Percentiles rank a stretch among this genome's conserved stretches.
phyloP scores from a whole-genome alignment of 495 filamentous ascomycete species.

The Penicillium verhagenii region DNA sequence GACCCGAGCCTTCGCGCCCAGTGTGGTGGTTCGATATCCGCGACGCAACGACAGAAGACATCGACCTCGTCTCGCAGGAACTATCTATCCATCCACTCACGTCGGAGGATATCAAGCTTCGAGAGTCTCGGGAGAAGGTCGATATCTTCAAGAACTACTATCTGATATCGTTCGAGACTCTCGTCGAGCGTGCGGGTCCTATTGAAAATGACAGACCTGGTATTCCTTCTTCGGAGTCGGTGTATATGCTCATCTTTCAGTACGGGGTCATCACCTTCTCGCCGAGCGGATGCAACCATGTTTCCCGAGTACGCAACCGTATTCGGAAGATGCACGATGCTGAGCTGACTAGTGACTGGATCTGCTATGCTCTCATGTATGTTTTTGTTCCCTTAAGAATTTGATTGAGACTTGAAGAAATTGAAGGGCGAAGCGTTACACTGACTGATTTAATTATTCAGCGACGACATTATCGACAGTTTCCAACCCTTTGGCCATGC shows the following conservation, averaged over 20 bases:
- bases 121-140: constrained; percentile 93
- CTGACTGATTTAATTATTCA: constrained; percentile 32
- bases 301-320: constrained; percentile 74
- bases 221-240: constrained; percentile 73
- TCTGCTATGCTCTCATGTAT: constrained; percentile 95
- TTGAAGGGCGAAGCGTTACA: not conserved
- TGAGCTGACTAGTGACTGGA: constrained; percentile 86
- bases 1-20: constrained; percentile 5
- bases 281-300: constrained; percentile 72
- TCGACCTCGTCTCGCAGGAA: constrained; percentile 71
- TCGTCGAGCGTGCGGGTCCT: constrained; percentile 62
- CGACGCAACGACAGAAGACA: constrained; percentile 79
- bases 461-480: constrained; percentile 91
- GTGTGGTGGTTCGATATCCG: constrained; percentile 92
- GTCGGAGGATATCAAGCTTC: constrained; percentile 84
- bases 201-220: constrained; percentile 48
- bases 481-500: constrained; percentile 79
- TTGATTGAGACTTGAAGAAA: too few relatives aligned
- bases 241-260: constrained; percentile 92
- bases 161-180: constrained; percentile 88
- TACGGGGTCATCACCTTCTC: constrained; percentile 90
- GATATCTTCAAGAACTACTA: constrained; percentile 94
- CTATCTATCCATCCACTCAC: constrained; percentile 90
- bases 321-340: constrained; percentile 85
- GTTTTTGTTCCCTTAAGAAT: constrained; percentile 26